Evolutionary conservation across 169 alveolate genomes (phyloP), one percentile per base, ranked within the genome.

Genomic region (Eimeria sp.): DNA sequence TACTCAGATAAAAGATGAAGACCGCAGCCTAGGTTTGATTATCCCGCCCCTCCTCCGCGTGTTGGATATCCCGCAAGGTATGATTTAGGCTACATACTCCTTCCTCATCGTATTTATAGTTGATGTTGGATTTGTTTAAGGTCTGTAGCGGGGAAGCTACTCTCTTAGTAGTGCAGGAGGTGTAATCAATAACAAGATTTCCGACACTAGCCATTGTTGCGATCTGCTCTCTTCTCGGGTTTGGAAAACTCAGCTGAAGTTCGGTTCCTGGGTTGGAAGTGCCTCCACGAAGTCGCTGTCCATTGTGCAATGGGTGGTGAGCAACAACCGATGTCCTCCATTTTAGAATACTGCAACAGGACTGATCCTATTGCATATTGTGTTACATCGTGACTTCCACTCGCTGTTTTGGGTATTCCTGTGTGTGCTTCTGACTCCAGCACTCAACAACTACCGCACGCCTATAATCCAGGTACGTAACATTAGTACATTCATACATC

Each of bases 31-130:
- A 2, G 93, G 78, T 51, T 72, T 87, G 20, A 87, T 87, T 43
- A 51, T 87, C 10, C 93, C 93, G n/a, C 93, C 93, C n/a, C 93
- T 87, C n/a, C 93, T 87, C 34, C 93, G 93, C 34, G 22, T 87
- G 2, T 27, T 87, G 14, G 93, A 87, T 49, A 51, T 87, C 40
- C 93, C 93, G 27, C 93, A 87, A 34, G 78, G 93, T 87, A 87
- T 47, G 78, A 7, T 25, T 25, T 47, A 20, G 4, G 18, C 51
- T 40, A 54, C 83, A 73, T 2, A 18, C 11, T 40, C 83, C 57
- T 34, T 40, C 54, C 18, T 13, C 83, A 5, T 40, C 30, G 51
- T 73, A n/a, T 40, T 5, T 34, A 14, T 13, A 34, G 30, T 3
- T 11, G 47, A 13, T 10, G 30, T 4, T 73, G 43, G 27, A n/a